These are phyloP conservation scores for Lipomyces yamanashiensis DNA, from an alignment of 805 yeast genomes.

Conservation along the genomic window DNA sequence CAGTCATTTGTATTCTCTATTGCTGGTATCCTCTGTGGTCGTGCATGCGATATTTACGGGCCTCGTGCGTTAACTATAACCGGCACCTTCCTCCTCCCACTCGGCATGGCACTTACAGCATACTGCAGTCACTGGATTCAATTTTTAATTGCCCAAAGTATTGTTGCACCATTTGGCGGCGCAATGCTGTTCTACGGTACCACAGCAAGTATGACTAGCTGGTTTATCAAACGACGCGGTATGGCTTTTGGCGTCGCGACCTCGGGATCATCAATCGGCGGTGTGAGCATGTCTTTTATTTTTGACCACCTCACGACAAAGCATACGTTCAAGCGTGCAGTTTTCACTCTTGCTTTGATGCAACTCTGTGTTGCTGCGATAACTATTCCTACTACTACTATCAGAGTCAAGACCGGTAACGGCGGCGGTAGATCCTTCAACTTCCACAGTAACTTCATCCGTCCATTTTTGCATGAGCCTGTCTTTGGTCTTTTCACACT, in stretches of 20 bases:
- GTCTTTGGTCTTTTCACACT: conserved; percentile 38
- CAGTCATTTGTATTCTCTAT: conserved; percentile 19
- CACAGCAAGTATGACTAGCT: conserved; percentile 45
- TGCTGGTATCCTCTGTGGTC: conserved; percentile 20
- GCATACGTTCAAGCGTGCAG: background rate
- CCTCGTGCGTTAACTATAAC: conserved; percentile 20
- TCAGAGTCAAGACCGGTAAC: background rate
- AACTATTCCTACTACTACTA: conserved; percentile 7
- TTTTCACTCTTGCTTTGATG: background rate
- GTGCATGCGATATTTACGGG: conserved; percentile 27
- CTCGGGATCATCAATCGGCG: conserved; percentile 58
- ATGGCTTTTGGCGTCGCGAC: conserved; percentile 54
- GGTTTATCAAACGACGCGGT: conserved; percentile 52
- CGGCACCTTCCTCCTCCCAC: conserved; percentile 12
- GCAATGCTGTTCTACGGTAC: conserved; percentile 14
- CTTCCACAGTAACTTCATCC: conserved; percentile 16
- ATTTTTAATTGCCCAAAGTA: conserved; percentile 4
- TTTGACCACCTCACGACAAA: conserved; percentile 43
- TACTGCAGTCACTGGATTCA: conserved; percentile 6
- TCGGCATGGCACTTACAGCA: conserved; percentile 5
- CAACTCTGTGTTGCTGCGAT: conserved; percentile 6
- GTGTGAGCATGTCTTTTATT: conserved; percentile 54
- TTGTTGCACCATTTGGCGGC: conserved; percentile 8
- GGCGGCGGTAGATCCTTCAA: background rate
- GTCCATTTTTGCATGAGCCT: conserved; percentile 40